Base-by-base conservation (phyloP, 164 flowering plant species). In the Warburgia ugandensis region DNA sequence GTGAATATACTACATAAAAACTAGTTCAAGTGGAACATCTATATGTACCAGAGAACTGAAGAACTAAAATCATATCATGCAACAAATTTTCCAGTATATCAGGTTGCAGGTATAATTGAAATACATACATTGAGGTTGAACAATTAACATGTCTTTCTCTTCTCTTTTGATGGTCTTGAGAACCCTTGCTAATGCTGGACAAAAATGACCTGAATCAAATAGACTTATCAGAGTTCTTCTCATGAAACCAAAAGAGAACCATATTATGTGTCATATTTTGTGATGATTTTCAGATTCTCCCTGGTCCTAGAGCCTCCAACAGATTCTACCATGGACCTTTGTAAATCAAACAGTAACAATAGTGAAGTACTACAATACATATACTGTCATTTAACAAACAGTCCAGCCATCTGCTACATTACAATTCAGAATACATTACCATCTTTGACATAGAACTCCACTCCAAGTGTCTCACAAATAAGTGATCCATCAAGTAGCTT, bases 71-170 rank as follows among this genome's bases (percentile, higher is more conserved):
- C n/a, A 36, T 36, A 2, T 10, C 41, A 37, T 1, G n/a, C n/a
- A n/a, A n/a, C n/a, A n/a, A n/a, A n/a, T n/a, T n/a, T n/a, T n/a
- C n/a, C n/a, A n/a, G n/a, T n/a, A 37, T 7, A 10, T 14, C 14
- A 11, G 13, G n/a, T n/a, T n/a, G 2, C 41, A 13, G 17, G 5
- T 45, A 45, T 12, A 27, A 25, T 28, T 6, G 17, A n/a, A 50
- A 42, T 20, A 70, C 89, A 32, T 73, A 81, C 94, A 85, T 35
- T 69, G 74, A 49, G 94, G 73, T 53, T 77, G 81, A 52, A 85
- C 69, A 26, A 67, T 56, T 48, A 84, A 55, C 25, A 65, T 58
- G 38, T 55, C 84, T 47, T 68, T 75, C 70, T 79, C 88, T 57
- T 79, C 80, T 50, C 43, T 65, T 67, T 31, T 73, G 88, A 84